Conservation (phyloP, 2,329 filamentous ascomycete genomes). For the Incumbomyces delicatus region DNA sequence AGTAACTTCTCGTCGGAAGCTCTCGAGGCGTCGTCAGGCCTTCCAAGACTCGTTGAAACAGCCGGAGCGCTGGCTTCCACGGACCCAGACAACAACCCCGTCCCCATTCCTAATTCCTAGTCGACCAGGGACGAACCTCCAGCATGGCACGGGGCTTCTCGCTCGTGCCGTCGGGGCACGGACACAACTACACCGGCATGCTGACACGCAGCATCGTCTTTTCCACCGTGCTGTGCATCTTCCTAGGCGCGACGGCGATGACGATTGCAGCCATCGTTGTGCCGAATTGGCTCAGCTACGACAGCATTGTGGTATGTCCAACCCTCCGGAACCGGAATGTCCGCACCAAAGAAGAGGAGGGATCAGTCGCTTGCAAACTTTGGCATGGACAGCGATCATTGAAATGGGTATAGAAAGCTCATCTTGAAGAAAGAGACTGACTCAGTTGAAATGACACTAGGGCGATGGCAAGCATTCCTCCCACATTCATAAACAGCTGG, state of each 20-base stretch:
- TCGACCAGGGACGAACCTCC: background rate
- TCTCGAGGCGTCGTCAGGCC: too few species aligned
- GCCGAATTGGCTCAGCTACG: slow-evolving; percentile 40
- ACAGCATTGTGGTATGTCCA: slow-evolving; percentile 32
- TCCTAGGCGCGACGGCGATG: slow-evolving; percentile 35
- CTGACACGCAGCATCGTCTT: slow-evolving; percentile 42
- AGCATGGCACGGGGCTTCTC: slow-evolving; percentile 26
- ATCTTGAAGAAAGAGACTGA: background rate
- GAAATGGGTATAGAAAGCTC: background rate
- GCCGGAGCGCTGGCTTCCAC: too few species aligned
- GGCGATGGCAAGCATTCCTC: slow-evolving; percentile 21
- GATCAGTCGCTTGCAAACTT: too few species aligned
- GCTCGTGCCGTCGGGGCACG: slow-evolving; percentile 33
- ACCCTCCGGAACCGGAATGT: background rate
- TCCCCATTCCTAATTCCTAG: too few species aligned
- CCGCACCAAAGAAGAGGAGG: too few species aligned
- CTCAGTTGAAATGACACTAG: slow-evolving; percentile 13
- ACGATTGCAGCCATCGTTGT: slow-evolving; percentile 38
- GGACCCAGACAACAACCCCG: too few species aligned
- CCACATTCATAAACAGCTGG: slow-evolving; percentile 57
- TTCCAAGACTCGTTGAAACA: too few species aligned
- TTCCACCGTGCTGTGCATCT: slow-evolving; percentile 32
- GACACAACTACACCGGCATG: slow-evolving; percentile 38
- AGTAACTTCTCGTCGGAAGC: too few species aligned
- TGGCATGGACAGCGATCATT: too few species aligned